Evolutionary conservation across 148 eudicot species (phyloP).

Genomic region (Camellia sinensis): DNA sequence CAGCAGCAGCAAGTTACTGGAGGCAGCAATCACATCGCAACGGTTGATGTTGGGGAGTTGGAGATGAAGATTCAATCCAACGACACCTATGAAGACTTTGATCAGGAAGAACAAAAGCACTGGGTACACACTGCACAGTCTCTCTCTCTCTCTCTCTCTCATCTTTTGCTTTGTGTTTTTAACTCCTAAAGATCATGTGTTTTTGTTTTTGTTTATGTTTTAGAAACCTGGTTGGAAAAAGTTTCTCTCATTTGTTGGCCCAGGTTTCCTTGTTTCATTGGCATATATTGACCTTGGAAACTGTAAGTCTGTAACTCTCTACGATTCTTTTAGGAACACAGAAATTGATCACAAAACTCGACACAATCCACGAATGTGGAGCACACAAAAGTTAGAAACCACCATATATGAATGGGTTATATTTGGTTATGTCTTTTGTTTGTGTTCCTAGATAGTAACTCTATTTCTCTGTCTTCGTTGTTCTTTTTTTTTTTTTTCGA

Average conservation of each 20-base stretch:
- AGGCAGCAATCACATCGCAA: slow-evolving; percentile 40
- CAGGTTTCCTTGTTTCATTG: slow-evolving; percentile 73
- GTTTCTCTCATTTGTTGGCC: slow-evolving; percentile 69
- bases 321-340: background rate
- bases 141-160: background rate
- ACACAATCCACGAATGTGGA: too few species aligned
- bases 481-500: too few species aligned
- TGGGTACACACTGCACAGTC: background rate
- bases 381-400: too few species aligned
- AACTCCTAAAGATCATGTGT: background rate
- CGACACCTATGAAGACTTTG: slow-evolving; percentile 13
- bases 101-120: slow-evolving; percentile 27
- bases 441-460: background rate
- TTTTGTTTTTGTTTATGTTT: background rate
- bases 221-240: slow-evolving; percentile 63
- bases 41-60: slow-evolving; percentile 15
- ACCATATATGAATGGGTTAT: too few species aligned
- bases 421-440: too few species aligned
- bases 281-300: slow-evolving; percentile 85
- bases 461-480: background rate
- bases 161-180: background rate
- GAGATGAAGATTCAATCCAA: slow-evolving; percentile 1
- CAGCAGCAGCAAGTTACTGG: slow-evolving; percentile 11
- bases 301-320: slow-evolving; percentile 34
- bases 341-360: too few species aligned